These are phyloP conservation scores for Moringa oleifera DNA, from an alignment of 345 rosid genomes.

Conservation along the genomic window DNA sequence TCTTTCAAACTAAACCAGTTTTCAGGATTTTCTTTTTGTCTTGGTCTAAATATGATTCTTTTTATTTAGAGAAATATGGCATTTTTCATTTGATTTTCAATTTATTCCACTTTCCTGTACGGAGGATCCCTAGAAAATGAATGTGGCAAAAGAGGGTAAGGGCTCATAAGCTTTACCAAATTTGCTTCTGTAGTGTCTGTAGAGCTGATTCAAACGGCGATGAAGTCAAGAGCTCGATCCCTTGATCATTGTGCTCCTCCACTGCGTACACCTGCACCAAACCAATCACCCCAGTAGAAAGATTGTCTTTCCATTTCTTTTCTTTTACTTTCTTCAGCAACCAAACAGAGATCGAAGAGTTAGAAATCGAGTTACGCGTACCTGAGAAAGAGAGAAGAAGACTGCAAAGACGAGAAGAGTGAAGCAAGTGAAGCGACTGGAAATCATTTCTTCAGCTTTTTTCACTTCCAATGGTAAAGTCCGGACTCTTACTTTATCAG, in stretches of 20 bases:
- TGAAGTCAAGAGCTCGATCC: constrained; percentile 15
- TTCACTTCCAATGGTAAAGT: too few species aligned
- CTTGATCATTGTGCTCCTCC: constrained; percentile 13
- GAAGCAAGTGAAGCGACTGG: constrained; percentile 19
- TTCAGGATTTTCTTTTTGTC: too few species aligned
- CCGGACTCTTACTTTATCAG: too few species aligned
- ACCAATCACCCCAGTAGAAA: neutral
- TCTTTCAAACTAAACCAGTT: neutral
- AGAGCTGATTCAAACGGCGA: constrained; percentile 37
- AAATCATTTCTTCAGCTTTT: constrained; percentile 15
- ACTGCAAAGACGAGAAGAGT: constrained; percentile 8
- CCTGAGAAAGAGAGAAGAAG: constrained; percentile 21
- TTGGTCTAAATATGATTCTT: neutral
- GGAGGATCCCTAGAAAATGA: neutral
- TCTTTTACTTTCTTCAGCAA: neutral
- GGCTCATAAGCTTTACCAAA: constrained; percentile 20
- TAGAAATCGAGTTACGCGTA: constrained; percentile 4
- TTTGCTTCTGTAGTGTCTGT: constrained; percentile 33
- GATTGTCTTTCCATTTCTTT: neutral
- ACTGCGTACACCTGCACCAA: constrained; percentile 25
- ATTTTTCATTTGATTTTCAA: neutral
- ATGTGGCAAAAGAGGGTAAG: neutral
- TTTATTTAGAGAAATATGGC: neutral
- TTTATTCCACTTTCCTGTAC: neutral
- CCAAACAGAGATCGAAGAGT: neutral